Evolutionary conservation across 75 land plant species (phyloP), one percentile per base, ranked within the genome.

Genomic region (Adiantum capillusveneris): DNA sequence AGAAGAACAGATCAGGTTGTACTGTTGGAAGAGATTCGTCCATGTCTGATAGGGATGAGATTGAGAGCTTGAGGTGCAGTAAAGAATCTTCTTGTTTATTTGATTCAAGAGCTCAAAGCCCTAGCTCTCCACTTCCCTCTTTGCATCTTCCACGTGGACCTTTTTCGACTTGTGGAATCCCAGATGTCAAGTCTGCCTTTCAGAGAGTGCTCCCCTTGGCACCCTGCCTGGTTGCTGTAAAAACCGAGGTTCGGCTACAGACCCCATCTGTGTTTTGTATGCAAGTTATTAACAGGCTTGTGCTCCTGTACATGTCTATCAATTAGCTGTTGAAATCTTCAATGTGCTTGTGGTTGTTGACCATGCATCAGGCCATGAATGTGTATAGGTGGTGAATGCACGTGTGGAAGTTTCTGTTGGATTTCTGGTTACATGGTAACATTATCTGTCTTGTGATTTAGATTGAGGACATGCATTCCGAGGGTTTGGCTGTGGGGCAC

Each of bases 161-260:
- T 46, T n/a, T 46, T 46, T 17, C 14, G 14, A 2, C 14, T 46
- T 9, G 37, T 34, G 49, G 49, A 20, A 17, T 1, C 21, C 2
- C 49, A 7, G 17, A n/a, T 7, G n/a, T 20, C 2, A 46, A 46
- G 49, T 46, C 49, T 46, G 49, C 49, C n/a, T 46, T 46, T 46
- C 49, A 46, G 6, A 46, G 21, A 17, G 49, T 46, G 49, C 21
- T 46, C 17, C 14, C 49, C 14, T 34, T 34, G 9, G 37, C 37
- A 34, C 37, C 37, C 9, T 3, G 37, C 7, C 3, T 9, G 37
- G 3, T 9, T 3, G 9, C 37, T 34, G 37, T 34, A 5, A 34
- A 34, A 9, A 3, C 37, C 9, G 37, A 34, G 37, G 37, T 34
- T 34, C 9, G 37, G 9, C 37, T 9, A 3, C 7, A 34, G 9